Base-by-base conservation (phyloP, 2,329 filamentous ascomycete species). In the Arthroderma sp. region DNA sequence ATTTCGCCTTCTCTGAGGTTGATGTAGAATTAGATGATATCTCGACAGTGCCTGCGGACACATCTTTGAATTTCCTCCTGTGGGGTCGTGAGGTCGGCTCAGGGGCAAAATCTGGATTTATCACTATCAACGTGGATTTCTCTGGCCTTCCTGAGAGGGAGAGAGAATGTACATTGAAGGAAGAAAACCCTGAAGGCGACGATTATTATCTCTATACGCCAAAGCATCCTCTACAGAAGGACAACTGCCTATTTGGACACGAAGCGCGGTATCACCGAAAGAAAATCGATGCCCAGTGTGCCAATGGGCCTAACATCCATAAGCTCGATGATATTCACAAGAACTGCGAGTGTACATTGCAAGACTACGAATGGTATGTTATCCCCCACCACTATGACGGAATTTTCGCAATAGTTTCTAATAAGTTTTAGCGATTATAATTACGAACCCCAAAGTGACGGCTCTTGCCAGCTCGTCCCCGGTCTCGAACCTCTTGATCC, bases 191-290 rank as follows among this genome's bases (percentile, higher is more conserved):
- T 10, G 72, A 77, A 22, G 71, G 72, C 9, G 69, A 70, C 3
- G 69, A 96, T 64, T 98, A 95, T 64, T 76, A 83, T 49, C 67
- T 93, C 4, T 98, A 89, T 89, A 78, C 77, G 40, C 89, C 91
- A 2, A 79, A 78, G 55, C 91, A 96, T 61, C 91, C 91, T 2
- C 68, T 81, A 48, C 75, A 83, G 52, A 68, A 83, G 6, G 72
- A 86, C 51, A 78, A 87, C 53, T 98, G 91, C 63, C 72, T 98
- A 2, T 98, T 98, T 57, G 91, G 91, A 1, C 93, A 96, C 60
- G 75, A 85, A 47, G 80, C 88, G 29, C 77, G 85, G 58, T 98
- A 95, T 58, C 77, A 94, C 56, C 85, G 91, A 60, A 98, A 96
- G 75, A 88, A 83, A 64, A 65, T 72, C n/a, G 78, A 80, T 10